Evolutionary conservation across 192 early-diverging fungal genomes (phyloP).

Genomic region (Entomortierella beljakovae): DNA sequence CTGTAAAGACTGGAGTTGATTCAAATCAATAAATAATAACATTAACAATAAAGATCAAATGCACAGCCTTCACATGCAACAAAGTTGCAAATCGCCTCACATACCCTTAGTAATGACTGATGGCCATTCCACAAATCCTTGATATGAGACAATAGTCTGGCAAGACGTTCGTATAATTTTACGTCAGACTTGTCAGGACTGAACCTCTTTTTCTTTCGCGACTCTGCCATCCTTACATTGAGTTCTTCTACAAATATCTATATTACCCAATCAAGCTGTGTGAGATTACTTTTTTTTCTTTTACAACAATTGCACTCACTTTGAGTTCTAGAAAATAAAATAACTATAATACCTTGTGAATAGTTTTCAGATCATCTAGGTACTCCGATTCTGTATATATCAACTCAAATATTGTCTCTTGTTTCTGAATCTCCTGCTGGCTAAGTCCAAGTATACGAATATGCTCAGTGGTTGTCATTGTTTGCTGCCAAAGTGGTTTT

Average conservation of each 20-base stretch:
- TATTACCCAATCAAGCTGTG: not conserved
- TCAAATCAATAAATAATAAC: not conserved
- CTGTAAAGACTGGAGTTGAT: slow-evolving; percentile 21
- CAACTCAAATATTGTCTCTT: slow-evolving; percentile 53
- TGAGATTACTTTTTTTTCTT: too few species aligned
- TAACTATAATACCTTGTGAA: slow-evolving; percentile 34
- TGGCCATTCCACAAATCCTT: slow-evolving; percentile 52
- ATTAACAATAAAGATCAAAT: not conserved
- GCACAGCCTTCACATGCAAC: not conserved
- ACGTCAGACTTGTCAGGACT: slow-evolving; percentile 42
- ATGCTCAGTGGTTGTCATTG: slow-evolving; percentile 35
- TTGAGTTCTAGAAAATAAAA: too few species aligned
- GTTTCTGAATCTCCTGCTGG: slow-evolving; percentile 39
- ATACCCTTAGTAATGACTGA: slow-evolving; percentile 33
- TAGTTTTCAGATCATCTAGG: slow-evolving; percentile 46
- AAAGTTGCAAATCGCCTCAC: not conserved
- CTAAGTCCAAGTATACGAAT: slow-evolving; percentile 24
- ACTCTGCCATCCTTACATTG: slow-evolving; percentile 50
- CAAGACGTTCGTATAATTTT: slow-evolving; percentile 36
- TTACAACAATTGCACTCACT: too few species aligned
- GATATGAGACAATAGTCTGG: slow-evolving; percentile 40
- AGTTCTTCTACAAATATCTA: slow-evolving; percentile 50
- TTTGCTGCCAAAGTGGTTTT: slow-evolving; percentile 48
- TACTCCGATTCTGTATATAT: slow-evolving; percentile 52
- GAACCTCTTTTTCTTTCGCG: slow-evolving; percentile 36